phyloP scores from a whole-genome alignment of 2,329 filamentous ascomycete genomes.

The Apiospora aurea region DNA sequence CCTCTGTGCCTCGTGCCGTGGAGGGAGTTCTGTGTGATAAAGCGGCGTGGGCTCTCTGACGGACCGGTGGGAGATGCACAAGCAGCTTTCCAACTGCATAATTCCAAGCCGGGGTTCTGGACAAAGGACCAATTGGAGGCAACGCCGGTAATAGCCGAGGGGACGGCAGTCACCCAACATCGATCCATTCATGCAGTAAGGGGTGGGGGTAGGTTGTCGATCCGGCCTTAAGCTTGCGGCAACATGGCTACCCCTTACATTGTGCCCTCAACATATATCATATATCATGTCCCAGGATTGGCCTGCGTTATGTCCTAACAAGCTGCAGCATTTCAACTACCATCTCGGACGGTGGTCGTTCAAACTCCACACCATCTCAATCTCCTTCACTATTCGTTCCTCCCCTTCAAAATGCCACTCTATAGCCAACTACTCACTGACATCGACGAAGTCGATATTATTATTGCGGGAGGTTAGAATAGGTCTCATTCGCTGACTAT shows the following conservation, averaged over 20 bases:
- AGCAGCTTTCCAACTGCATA: no score
- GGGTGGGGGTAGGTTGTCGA: not conserved
- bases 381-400: not conserved
- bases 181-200: not conserved
- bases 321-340: no score
- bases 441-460: slow-evolving; percentile 39
- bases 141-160: no score
- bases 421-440: slow-evolving; percentile 33
- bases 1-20: no score
- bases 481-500: not conserved
- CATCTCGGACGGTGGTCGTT: no score
- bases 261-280: not conserved
- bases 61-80: no score
- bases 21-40: no score
- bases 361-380: not conserved
- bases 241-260: not conserved
- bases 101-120: no score
- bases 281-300: not conserved
- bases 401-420: slow-evolving; percentile 33
- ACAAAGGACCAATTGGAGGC: no score
- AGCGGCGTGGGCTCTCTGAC: no score
- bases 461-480: slow-evolving; percentile 38
- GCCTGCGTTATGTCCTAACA: no score
- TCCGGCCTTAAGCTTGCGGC: not conserved
- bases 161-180: not conserved